Conservation (phyloP, 192 early-diverging fungal species). For the Umbelopsis isabellina region DNA sequence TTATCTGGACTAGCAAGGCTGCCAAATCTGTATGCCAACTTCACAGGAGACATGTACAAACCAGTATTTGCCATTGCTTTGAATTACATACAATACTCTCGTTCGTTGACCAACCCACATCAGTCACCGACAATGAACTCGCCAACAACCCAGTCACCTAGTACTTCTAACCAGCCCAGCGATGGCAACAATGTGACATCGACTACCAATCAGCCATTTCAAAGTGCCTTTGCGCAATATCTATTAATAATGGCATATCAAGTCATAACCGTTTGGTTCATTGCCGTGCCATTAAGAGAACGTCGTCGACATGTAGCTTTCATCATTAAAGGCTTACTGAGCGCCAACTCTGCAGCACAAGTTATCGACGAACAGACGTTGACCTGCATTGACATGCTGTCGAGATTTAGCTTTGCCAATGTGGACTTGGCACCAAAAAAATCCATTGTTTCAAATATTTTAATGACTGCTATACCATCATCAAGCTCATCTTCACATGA, state of each 20-base stretch:
- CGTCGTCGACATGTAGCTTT: conserved; percentile 80
- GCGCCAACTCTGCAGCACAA: conserved; percentile 58
- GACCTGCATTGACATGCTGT: conserved; percentile 93
- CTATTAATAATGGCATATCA: conserved; percentile 93
- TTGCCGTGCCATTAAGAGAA: conserved; percentile 73
- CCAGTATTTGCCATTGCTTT: conserved; percentile 90
- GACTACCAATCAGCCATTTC: conserved; percentile 1
- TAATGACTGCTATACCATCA: conserved; percentile 44
- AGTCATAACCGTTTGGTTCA: conserved; percentile 89
- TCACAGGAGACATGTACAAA: conserved; percentile 79
- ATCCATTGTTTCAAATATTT: conserved; percentile 54
- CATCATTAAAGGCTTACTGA: conserved; percentile 75
- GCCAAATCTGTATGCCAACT: conserved; percentile 77
- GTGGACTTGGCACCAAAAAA: conserved; percentile 63
- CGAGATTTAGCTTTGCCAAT: conserved; percentile 82
- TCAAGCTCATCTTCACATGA: neutral
- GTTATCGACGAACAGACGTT: conserved; percentile 86
- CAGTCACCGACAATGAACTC: conserved; percentile 23
- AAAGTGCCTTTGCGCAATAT: conserved; percentile 73
- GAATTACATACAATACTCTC: conserved; percentile 77
- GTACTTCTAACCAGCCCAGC: conserved; percentile 17
- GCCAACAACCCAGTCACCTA: conserved; percentile 22
- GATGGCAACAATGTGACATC: neutral
- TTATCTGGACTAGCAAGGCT: conserved; percentile 83
- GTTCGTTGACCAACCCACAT: conserved; percentile 34